Evolutionary conservation across 768 basidiomycete species (phyloP).

Genomic region (Termitomyces sp.): DNA sequence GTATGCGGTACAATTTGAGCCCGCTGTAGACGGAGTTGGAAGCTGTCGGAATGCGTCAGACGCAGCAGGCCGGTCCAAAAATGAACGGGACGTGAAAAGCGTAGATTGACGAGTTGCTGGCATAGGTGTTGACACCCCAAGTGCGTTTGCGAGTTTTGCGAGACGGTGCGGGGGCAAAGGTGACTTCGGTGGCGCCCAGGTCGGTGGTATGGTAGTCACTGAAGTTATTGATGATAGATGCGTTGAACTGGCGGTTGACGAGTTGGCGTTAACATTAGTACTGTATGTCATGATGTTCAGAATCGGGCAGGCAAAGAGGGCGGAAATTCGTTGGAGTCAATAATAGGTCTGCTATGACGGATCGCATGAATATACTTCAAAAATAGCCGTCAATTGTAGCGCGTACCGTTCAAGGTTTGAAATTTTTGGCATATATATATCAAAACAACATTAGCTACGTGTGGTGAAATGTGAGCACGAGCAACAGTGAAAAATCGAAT

Average conservation of each 20-base stretch:
- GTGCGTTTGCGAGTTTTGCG: slow-evolving; percentile 80
- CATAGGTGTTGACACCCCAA: slow-evolving; percentile 73
- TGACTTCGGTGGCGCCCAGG: slow-evolving; percentile 64
- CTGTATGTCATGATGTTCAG: slow-evolving; percentile 20
- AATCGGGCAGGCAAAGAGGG: not conserved
- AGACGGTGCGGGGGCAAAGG: slow-evolving; percentile 74
- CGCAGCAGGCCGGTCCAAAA: slow-evolving; percentile 25
- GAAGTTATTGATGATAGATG: slow-evolving; percentile 17
- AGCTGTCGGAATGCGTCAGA: slow-evolving; percentile 40
- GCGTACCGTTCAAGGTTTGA: not conserved
- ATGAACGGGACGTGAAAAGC: slow-evolving; percentile 28
- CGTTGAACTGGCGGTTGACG: slow-evolving; percentile 18
- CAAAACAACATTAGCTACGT: not conserved
- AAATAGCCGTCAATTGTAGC: slow-evolving; percentile 1
- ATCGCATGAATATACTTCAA: slow-evolving; percentile 7
- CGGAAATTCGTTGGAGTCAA: not conserved
- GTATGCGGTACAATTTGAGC: slow-evolving; percentile 32
- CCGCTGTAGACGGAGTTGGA: slow-evolving; percentile 44
- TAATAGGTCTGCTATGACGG: slow-evolving; percentile 2
- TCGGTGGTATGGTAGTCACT: slow-evolving; percentile 26
- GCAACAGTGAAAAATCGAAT: not conserved
- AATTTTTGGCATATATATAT: slow-evolving; percentile 5
- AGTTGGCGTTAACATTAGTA: slow-evolving; percentile 14
- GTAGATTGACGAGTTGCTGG: slow-evolving; percentile 39
- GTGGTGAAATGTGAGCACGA: not conserved